Percentiles rank a stretch among this genome's conserved stretches.
These are phyloP conservation scores for Phialophora tarda DNA, from an alignment of 2,329 filamentous ascomycete genomes.

Conservation along the genomic window DNA sequence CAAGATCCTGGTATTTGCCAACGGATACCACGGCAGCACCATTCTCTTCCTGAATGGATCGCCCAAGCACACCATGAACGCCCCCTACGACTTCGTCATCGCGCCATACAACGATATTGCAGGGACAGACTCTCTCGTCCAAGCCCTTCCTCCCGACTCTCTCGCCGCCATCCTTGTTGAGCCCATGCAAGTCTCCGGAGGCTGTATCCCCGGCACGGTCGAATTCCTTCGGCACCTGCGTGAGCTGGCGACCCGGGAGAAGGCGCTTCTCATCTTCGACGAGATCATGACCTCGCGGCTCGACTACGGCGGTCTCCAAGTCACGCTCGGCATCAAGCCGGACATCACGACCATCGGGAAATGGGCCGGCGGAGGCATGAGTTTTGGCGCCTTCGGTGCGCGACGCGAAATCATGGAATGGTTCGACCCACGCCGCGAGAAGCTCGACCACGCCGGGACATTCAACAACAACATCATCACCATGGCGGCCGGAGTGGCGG, in stretches of 20 bases:
- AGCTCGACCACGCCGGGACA: conserved; percentile 64
- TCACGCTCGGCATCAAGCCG: conserved; percentile 51
- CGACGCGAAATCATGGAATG: conserved; percentile 62
- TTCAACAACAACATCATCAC: conserved; percentile 71
- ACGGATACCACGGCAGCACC: conserved; percentile 77
- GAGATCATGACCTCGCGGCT: conserved; percentile 73
- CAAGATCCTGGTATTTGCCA: conserved; percentile 72
- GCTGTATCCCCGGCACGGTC: conserved; percentile 57
- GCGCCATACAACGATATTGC: conserved; percentile 66
- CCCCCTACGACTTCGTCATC: conserved; percentile 64
- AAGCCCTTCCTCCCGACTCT: conserved; percentile 44
- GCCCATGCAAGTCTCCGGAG: conserved; percentile 67
- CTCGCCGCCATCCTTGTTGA: conserved; percentile 70
- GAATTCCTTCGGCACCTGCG: conserved; percentile 62
- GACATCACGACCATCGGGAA: conserved; percentile 71
- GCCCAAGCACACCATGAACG: conserved; percentile 50
- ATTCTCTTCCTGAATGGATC: conserved; percentile 47
- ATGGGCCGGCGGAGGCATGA: conserved; percentile 68
- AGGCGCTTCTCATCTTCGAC: conserved; percentile 69
- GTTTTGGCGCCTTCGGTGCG: conserved; percentile 71
- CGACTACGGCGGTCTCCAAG: conserved; percentile 54
- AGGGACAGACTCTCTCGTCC: conserved; percentile 54
- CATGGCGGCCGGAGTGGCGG: conserved; percentile 61
- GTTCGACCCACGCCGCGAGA: conserved; percentile 56
- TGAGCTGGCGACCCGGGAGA: conserved; percentile 53